Percentiles rank a stretch among this genome's conserved stretches.
phyloP scores from a whole-genome alignment of 2,329 filamentous ascomycete genomes.

The Calonectria hawksworthii region DNA sequence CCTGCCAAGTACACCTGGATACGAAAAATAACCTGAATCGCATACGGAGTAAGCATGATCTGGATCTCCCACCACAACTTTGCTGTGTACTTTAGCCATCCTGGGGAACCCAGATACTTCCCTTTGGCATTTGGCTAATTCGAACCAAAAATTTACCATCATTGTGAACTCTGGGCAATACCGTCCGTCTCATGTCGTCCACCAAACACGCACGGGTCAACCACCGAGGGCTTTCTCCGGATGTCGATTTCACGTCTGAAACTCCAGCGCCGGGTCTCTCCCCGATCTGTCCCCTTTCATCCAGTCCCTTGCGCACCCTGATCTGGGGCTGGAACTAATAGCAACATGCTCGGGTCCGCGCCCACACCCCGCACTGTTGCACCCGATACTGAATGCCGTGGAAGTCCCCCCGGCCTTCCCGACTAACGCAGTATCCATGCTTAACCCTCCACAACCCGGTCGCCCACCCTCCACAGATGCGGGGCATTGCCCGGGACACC shows the following conservation, averaged over 20 bases:
- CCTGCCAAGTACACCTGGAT: neutral
- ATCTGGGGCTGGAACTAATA: neutral
- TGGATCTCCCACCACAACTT: neutral
- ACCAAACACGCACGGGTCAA: neutral
- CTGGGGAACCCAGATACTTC: neutral
- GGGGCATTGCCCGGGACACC: constrained; percentile 28
- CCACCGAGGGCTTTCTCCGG: neutral
- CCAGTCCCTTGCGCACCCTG: neutral
- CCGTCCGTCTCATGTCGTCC: too few species aligned
- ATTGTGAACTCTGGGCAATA: neutral
- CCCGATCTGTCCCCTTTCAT: constrained; percentile 1
- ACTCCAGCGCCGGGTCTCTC: neutral
- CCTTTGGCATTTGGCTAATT: too few species aligned
- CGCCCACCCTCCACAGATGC: constrained; percentile 31
- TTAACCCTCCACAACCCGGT: constrained; percentile 37
- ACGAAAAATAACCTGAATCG: neutral
- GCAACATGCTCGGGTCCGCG: neutral
- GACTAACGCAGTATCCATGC: constrained; percentile 17
- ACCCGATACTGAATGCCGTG: constrained; percentile 7
- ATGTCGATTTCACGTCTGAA: neutral
- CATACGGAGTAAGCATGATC: neutral
- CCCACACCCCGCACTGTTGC: neutral
- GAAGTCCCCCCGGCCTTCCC: neutral
- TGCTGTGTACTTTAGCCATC: neutral
- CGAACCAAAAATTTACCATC: too few species aligned